Conservation (phyloP, 2,329 filamentous ascomycete species). For the Fusarium tupiense region DNA sequence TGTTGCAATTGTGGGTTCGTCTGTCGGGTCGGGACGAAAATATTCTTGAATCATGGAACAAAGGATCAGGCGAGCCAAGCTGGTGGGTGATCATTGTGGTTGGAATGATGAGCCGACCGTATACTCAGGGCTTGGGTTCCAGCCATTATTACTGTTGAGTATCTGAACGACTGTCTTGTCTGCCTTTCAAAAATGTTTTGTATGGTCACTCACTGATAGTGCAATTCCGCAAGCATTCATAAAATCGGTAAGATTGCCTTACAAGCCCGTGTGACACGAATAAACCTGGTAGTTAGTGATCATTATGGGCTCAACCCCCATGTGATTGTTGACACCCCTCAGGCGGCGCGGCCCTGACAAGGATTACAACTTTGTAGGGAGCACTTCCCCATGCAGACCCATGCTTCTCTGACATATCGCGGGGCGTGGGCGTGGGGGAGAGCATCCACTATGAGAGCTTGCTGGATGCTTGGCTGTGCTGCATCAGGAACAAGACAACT, state of each 20-base stretch:
- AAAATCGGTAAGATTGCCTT: not conserved
- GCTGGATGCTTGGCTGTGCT: slow-evolving; percentile 2
- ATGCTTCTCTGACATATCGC: slow-evolving; percentile 32
- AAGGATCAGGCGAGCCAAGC: not conserved
- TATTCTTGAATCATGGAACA: slow-evolving; percentile 2
- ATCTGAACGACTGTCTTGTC: not conserved
- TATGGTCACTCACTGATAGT: not conserved
- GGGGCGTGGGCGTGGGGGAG: slow-evolving; percentile 33
- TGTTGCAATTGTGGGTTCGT: slow-evolving; percentile 3
- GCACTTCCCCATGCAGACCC: slow-evolving; percentile 30
- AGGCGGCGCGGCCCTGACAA: slow-evolving; percentile 7
- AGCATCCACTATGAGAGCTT: slow-evolving; percentile 9
- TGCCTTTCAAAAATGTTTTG: not conserved
- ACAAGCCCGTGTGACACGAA: not conserved
- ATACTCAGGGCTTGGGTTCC: not conserved
- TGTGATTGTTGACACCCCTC: slow-evolving; percentile 26
- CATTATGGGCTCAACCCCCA: slow-evolving; percentile 3
- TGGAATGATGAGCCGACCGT: not conserved
- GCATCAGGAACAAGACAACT: not conserved
- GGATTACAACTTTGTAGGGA: slow-evolving; percentile 14
- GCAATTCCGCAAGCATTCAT: not conserved
- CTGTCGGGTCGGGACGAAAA: slow-evolving; percentile 10
- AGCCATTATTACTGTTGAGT: not conserved
- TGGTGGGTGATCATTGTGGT: not conserved
- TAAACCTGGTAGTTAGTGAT: slow-evolving; percentile 22